These are phyloP conservation scores for Isabelozyma heimii DNA, from an alignment of 805 yeast species.

Conservation along the genomic window DNA sequence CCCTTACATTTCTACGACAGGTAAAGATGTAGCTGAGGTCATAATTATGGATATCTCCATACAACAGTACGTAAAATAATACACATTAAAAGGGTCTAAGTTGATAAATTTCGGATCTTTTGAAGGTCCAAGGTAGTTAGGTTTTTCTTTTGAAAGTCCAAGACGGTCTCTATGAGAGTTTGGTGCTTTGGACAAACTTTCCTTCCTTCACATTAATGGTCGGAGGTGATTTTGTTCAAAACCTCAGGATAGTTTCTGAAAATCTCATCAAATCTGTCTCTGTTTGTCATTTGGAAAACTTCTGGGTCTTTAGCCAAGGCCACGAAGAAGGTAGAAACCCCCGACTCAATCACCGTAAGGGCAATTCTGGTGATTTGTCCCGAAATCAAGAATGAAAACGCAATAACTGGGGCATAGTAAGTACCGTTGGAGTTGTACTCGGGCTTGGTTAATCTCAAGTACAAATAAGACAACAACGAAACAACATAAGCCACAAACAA, in stretches of 20 bases:
- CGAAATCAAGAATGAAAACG: constrained; percentile 70
- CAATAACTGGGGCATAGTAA: constrained; percentile 70
- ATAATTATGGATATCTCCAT: too few relatives aligned
- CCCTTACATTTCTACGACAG: too few relatives aligned
- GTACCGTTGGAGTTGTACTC: constrained; percentile 57
- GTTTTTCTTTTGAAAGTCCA: not conserved
- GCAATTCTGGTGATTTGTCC: constrained; percentile 73
- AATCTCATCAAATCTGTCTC: constrained; percentile 60
- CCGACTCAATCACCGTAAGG: constrained; percentile 73
- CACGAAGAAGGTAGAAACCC: constrained; percentile 79
- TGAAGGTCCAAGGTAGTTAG: too few relatives aligned
- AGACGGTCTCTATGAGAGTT: not conserved
- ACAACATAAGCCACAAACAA: constrained; percentile 63
- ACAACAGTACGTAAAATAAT: too few relatives aligned
- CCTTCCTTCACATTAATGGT: constrained; percentile 16
- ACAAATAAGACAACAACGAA: constrained; percentile 63
- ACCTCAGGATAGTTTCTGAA: constrained; percentile 69
- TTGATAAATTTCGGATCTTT: too few relatives aligned
- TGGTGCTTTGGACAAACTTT: too few relatives aligned
- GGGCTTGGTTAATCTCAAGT: constrained; percentile 66
- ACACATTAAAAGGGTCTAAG: too few relatives aligned
- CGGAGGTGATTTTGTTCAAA: constrained; percentile 47
- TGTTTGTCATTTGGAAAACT: constrained; percentile 69
- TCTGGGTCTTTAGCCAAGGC: constrained; percentile 86
- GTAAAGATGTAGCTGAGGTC: too few relatives aligned